phyloP scores from a whole-genome alignment of 257 asterid genomes.

The Henckelia pumila region DNA sequence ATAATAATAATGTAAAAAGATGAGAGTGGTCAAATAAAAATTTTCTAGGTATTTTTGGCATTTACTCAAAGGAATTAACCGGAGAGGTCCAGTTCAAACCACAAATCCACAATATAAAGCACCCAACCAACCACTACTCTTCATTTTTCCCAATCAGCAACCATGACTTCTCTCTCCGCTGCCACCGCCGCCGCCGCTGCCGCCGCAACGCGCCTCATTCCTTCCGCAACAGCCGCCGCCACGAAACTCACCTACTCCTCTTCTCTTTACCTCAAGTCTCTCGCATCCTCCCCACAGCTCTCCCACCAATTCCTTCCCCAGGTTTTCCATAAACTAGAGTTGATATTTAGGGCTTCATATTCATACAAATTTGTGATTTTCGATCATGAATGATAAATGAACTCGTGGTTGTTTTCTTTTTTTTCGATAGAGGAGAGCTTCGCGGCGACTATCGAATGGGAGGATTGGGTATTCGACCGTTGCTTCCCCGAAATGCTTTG shows the following conservation, averaged over 20 bases:
- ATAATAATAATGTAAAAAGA: too few relatives aligned
- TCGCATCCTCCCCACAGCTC: conserved; percentile 57
- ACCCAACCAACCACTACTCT: conserved; percentile 25
- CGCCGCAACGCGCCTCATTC: conserved; percentile 21
- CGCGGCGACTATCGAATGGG: conserved; percentile 39
- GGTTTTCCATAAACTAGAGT: conserved; percentile 27
- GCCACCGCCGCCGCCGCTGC: conserved; percentile 41
- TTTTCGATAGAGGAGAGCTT: conserved; percentile 37
- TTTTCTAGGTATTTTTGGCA: neutral
- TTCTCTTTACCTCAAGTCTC: conserved; percentile 39
- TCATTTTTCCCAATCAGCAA: conserved; percentile 26
- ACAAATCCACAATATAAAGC: conserved; percentile 25
- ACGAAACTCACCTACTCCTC: conserved; percentile 37
- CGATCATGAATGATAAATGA: neutral
- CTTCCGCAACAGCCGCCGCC: conserved; percentile 26
- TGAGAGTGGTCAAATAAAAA: neutral
- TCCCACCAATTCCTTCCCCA: conserved; percentile 50
- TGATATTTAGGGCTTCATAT: neutral
- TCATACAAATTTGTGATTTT: neutral
- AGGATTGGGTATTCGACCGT: conserved; percentile 49
- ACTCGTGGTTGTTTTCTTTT: neutral
- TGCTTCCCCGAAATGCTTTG: conserved; percentile 69
- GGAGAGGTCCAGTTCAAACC: conserved; percentile 26
- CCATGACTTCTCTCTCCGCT: conserved; percentile 57
- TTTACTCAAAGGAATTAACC: conserved; percentile 21